Evolutionary conservation across 2,329 filamentous ascomycete genomes (phyloP).

Genomic region (Cercospora brassicicola): DNA sequence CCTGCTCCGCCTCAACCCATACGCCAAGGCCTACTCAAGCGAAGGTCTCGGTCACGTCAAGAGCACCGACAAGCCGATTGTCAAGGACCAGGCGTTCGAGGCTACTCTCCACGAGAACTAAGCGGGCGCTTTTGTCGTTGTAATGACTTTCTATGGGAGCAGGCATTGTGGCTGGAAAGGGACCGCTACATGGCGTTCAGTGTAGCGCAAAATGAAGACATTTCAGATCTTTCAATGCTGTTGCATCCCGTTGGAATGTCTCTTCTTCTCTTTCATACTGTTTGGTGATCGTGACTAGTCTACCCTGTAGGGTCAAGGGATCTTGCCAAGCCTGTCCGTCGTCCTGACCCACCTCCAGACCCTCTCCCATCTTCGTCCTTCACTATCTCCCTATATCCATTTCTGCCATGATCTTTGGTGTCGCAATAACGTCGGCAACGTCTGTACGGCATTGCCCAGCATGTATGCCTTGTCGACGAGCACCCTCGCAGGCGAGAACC

Average conservation of each 20-base stretch:
- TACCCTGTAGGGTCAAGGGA: background rate
- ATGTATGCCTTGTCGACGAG: background rate
- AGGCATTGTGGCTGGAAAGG: constrained; percentile 22
- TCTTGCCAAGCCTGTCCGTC: background rate
- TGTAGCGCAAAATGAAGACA: constrained; percentile 22
- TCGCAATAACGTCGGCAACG: background rate
- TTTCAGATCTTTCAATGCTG: constrained; percentile 7
- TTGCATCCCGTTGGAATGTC: background rate
- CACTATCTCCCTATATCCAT: background rate
- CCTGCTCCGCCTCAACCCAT: constrained; percentile 96
- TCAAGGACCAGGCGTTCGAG: constrained; percentile 55
- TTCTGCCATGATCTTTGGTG: background rate
- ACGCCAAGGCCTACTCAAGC: constrained; percentile 87
- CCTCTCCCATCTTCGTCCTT: background rate
- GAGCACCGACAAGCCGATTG: constrained; percentile 62
- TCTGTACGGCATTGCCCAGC: background rate
- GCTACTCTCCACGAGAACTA: constrained; percentile 52
- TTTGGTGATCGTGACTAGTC: background rate
- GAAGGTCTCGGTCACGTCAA: constrained; percentile 75
- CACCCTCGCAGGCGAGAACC: too few species aligned
- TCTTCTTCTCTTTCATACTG: background rate
- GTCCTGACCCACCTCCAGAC: background rate
- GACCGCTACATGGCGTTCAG: constrained; percentile 29
- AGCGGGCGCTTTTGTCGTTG: constrained; percentile 24
- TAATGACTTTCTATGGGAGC: constrained; percentile 26